phyloP scores from a whole-genome alignment of 2,329 filamentous ascomycete species.

The Escovopsis sp. region DNA sequence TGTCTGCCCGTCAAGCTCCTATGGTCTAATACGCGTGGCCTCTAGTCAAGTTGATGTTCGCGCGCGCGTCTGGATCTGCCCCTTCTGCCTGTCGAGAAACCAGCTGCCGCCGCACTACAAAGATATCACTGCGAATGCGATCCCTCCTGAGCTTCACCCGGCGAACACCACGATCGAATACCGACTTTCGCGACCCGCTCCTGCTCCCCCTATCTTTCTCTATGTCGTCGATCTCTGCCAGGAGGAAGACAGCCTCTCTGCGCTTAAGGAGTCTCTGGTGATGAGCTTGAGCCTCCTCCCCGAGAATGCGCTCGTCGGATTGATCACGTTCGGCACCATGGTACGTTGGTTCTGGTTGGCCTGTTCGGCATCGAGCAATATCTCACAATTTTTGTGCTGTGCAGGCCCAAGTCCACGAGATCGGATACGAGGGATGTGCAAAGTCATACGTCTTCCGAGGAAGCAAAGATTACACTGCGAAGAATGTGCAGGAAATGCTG shows the following conservation, averaged over 20 bases:
- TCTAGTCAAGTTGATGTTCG: slow-evolving; percentile 68
- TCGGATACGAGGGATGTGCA: slow-evolving; percentile 93
- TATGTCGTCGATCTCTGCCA: slow-evolving; percentile 84
- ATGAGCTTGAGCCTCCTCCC: slow-evolving; percentile 74
- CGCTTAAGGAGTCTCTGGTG: slow-evolving; percentile 73
- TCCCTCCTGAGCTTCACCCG: slow-evolving; percentile 70
- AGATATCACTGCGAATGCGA: slow-evolving; percentile 71
- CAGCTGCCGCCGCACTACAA: slow-evolving; percentile 76
- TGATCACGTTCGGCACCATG: slow-evolving; percentile 90
- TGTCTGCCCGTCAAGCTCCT: background rate
- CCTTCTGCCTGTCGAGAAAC: slow-evolving; percentile 75
- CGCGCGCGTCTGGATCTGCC: slow-evolving; percentile 76
- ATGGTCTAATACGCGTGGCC: background rate
- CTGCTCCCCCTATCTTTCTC: slow-evolving; percentile 72
- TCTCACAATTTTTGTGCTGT: slow-evolving; percentile 9
- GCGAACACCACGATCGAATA: slow-evolving; percentile 86
- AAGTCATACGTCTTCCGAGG: slow-evolving; percentile 98
- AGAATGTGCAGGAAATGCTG: slow-evolving; percentile 99
- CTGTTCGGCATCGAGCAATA: background rate
- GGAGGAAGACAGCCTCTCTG: slow-evolving; percentile 71
- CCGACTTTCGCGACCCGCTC: slow-evolving; percentile 63
- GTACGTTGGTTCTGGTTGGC: slow-evolving; percentile 27
- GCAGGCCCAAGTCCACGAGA: slow-evolving; percentile 88
- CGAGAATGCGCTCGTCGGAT: slow-evolving; percentile 65
- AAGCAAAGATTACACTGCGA: slow-evolving; percentile 94